Evolutionary conservation across 1,139 yeast species (phyloP).

Genomic region (Entelexis paramagnoliae): DNA sequence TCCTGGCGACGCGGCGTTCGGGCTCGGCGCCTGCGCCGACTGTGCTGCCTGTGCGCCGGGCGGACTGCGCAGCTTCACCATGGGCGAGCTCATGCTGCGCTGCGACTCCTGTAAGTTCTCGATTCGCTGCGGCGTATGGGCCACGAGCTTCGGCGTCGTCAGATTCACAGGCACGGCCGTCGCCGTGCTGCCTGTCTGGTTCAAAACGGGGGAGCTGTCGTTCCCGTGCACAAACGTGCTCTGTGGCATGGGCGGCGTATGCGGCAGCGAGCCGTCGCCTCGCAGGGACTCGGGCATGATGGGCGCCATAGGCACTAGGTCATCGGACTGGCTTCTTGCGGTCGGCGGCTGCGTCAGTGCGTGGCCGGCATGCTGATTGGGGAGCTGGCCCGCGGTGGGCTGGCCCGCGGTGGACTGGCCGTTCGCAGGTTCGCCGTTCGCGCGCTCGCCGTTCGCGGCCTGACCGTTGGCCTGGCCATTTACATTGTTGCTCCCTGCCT

Average conservation of each 20-base stretch:
- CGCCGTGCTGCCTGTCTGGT: background rate
- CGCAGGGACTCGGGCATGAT: background rate
- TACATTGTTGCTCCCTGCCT: background rate
- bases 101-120: background rate
- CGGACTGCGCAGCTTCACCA: conserved; percentile 2
- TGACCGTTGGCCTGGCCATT: background rate
- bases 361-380: too few species aligned
- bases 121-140: background rate
- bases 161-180: conserved; percentile 3
- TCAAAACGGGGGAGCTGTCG: conserved; percentile 7
- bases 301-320: background rate
- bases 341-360: too few species aligned
- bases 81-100: conserved; percentile 5
- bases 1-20: too few species aligned
- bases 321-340: background rate
- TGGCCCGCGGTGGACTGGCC: too few species aligned
- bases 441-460: too few species aligned
- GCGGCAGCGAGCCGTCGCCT: background rate
- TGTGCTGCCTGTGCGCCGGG: too few species aligned
- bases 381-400: too few species aligned
- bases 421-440: too few species aligned
- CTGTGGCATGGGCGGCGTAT: background rate
- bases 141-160: conserved; percentile 3
- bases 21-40: too few species aligned
- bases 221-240: background rate